phyloP scores from a whole-genome alignment of 331 rosid genomes.

The Quercus phellos region DNA sequence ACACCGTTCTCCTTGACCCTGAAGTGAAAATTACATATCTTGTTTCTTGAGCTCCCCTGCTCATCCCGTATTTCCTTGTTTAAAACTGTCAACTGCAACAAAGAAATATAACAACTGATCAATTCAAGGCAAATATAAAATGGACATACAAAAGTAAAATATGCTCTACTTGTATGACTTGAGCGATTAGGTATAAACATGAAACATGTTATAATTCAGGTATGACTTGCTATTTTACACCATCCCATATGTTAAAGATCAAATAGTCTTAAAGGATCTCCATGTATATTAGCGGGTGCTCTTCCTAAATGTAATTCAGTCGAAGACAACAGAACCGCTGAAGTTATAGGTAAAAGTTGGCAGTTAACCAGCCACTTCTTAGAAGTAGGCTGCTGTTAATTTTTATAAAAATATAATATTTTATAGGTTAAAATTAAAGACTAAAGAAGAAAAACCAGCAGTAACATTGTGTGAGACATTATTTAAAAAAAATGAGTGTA shows the following conservation, averaged over 20 bases:
- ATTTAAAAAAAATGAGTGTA: neutral
- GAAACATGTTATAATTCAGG: neutral
- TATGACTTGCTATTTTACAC: neutral
- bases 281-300: no score
- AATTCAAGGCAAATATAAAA: neutral
- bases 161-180: neutral
- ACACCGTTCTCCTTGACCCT: slow-evolving; percentile 64
- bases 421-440: neutral
- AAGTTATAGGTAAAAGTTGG: neutral
- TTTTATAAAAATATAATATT: neutral
- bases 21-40: slow-evolving; percentile 59
- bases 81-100: slow-evolving; percentile 68
- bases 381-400: neutral
- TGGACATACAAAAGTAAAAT: neutral
- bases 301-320: neutral
- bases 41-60: slow-evolving; percentile 40
- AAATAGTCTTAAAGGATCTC: neutral
- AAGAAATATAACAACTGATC: slow-evolving; percentile 14
- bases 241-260: neutral
- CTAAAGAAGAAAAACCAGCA: neutral
- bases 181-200: neutral
- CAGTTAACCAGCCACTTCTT: neutral
- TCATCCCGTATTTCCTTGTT: slow-evolving; percentile 38
- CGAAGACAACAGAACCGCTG: neutral
- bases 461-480: neutral